These are phyloP conservation scores for Ormosia emarginata DNA, from an alignment of 306 rosid species.

Conservation along the genomic window DNA sequence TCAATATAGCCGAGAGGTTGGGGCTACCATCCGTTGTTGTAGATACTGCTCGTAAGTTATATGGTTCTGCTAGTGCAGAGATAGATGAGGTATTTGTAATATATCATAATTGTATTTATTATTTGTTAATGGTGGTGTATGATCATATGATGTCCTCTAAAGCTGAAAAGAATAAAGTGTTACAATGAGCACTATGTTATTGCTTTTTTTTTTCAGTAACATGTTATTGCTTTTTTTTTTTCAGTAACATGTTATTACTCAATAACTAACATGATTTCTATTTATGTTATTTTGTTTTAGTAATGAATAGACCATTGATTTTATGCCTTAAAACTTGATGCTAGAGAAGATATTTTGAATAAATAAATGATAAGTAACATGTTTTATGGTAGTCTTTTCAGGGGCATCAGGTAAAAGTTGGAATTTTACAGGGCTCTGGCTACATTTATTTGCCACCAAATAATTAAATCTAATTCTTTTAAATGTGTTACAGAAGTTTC, in stretches of 20 bases:
- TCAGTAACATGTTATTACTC: not conserved
- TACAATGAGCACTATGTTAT: not conserved
- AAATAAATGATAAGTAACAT: not conserved
- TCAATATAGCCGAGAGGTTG: constrained; percentile 86
- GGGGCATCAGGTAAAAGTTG: constrained; percentile 9
- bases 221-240: not conserved
- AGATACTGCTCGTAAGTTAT: constrained; percentile 65
- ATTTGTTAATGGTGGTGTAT: not conserved
- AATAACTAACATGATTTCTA: not conserved
- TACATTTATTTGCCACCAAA: not conserved
- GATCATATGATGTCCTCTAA: not conserved
- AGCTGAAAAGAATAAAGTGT: not conserved
- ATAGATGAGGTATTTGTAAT: constrained; percentile 73
- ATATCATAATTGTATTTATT: not conserved
- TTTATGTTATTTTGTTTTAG: not conserved
- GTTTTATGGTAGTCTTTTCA: not conserved
- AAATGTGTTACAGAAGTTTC: not conserved
- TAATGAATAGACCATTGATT: not conserved
- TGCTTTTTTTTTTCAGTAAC: not conserved
- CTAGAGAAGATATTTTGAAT: not conserved
- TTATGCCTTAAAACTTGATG: constrained; percentile 7
- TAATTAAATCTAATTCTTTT: not conserved
- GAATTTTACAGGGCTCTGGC: not conserved
- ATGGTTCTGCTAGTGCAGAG: constrained; percentile 93
- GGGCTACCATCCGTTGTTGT: constrained; percentile 67